A percentile compares a stretch with the other conserved stretches of the same genome.
These are phyloP conservation scores for Neonothopanus nambi DNA, from an alignment of 1,284 basidiomycete genomes.

Conservation along the genomic window DNA sequence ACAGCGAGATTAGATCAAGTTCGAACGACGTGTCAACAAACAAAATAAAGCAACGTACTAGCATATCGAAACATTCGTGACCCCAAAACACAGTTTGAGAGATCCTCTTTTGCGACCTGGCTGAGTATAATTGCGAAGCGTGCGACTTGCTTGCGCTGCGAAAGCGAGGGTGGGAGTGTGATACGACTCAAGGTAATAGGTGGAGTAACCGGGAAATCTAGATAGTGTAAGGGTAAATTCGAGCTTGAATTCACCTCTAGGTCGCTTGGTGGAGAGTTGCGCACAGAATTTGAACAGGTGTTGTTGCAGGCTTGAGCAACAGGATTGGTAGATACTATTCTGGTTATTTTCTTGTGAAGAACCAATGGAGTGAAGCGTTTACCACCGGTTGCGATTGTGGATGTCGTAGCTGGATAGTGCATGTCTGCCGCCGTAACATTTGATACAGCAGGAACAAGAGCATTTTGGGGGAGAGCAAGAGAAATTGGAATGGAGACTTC, in stretches of 20 bases:
- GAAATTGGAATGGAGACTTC: neutral
- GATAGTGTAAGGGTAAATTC: slow-evolving; percentile 20
- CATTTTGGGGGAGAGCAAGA: neutral
- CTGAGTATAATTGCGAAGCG: slow-evolving; percentile 57
- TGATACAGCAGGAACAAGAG: no score
- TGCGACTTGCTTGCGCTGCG: slow-evolving; percentile 55
- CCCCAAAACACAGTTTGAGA: slow-evolving; percentile 34
- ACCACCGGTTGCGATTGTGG: slow-evolving; percentile 3
- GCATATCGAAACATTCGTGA: slow-evolving; percentile 68
- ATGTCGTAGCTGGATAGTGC: neutral
- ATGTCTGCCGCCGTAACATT: no score
- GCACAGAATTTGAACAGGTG: slow-evolving; percentile 6
- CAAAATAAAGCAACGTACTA: slow-evolving; percentile 36
- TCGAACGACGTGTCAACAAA: neutral
- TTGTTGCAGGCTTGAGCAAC: neutral
- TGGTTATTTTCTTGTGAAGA: slow-evolving; percentile 22
- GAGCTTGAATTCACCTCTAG: neutral
- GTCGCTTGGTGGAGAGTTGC: slow-evolving; percentile 10
- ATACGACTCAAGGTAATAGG: slow-evolving; percentile 38
- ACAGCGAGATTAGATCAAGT: neutral
- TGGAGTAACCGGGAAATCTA: slow-evolving; percentile 33
- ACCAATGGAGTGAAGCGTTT: slow-evolving; percentile 38
- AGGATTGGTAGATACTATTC: neutral
- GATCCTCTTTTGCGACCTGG: slow-evolving; percentile 29
- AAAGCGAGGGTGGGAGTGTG: slow-evolving; percentile 54